phyloP scores from a whole-genome alignment of 164 flowering plant genomes.

The Vitis cinerea region DNA sequence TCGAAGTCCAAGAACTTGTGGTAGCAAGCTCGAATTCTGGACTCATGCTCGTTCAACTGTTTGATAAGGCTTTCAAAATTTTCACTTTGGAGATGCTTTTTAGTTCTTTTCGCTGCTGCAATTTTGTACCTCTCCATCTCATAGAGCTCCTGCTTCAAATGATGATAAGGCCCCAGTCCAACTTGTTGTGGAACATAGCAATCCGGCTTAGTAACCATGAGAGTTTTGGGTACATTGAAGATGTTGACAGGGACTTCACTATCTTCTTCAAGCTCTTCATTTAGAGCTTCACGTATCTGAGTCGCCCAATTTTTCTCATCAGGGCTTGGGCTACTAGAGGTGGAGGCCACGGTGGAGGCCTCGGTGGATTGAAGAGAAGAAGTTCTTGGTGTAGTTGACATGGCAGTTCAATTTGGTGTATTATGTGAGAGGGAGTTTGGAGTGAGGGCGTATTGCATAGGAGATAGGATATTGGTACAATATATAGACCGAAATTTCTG shows the following conservation, averaged over 20 bases:
- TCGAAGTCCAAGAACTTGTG: conserved; percentile 15
- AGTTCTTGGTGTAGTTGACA: too few relatives aligned
- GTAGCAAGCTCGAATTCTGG: conserved; percentile 16
- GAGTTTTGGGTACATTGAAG: conserved; percentile 32
- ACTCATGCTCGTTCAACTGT: conserved; percentile 2
- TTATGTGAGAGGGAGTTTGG: too few relatives aligned
- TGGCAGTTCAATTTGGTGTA: too few relatives aligned
- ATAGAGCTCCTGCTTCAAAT: conserved; percentile 19
- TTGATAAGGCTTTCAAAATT: conserved; percentile 17
- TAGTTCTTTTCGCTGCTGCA: conserved; percentile 20
- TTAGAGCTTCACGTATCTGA: too few relatives aligned
- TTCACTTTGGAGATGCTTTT: not conserved
- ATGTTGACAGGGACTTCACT: conserved; percentile 18
- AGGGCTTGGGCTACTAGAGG: too few relatives aligned
- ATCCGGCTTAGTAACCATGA: conserved; percentile 15
- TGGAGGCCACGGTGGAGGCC: too few relatives aligned
- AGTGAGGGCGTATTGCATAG: too few relatives aligned
- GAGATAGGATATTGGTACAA: too few relatives aligned
- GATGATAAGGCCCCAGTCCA: conserved; percentile 36
- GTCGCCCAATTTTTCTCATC: too few relatives aligned
- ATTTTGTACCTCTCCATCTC: conserved; percentile 41
- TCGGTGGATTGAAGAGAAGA: too few relatives aligned
- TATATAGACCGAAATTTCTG: too few relatives aligned
- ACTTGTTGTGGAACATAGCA: conserved; percentile 28
- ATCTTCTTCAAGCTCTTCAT: not conserved